These are phyloP conservation scores for Cochlearia excelsa DNA, from an alignment of 345 rosid species.

Conservation along the genomic window DNA sequence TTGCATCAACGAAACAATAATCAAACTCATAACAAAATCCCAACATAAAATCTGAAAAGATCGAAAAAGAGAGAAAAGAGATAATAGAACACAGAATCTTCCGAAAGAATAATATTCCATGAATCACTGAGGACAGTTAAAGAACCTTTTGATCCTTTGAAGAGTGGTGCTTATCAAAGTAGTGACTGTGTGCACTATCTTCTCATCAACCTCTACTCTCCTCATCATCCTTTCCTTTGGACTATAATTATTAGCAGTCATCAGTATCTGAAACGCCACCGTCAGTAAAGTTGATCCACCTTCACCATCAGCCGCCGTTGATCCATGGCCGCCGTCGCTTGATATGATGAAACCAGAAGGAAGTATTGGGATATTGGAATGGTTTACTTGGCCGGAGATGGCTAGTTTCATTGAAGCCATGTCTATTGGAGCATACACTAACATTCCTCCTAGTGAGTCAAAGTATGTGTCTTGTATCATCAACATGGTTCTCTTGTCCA, in stretches of 20 bases:
- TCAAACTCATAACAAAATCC: too few species aligned
- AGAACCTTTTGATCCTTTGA: slow-evolving; percentile 44
- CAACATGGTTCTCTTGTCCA: slow-evolving; percentile 33
- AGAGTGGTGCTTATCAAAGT: slow-evolving; percentile 55
- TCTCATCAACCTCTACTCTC: slow-evolving; percentile 33
- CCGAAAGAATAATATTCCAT: slow-evolving; percentile 25
- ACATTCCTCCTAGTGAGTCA: slow-evolving; percentile 45
- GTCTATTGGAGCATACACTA: slow-evolving; percentile 63
- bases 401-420: slow-evolving; percentile 34
- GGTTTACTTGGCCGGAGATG: slow-evolving; percentile 35
- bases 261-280: slow-evolving; percentile 58
- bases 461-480: slow-evolving; percentile 61
- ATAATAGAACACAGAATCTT: slow-evolving; percentile 15
- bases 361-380: slow-evolving; percentile 45
- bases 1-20: too few species aligned
- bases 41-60: not conserved
- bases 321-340: slow-evolving; percentile 36
- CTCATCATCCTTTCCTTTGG: not conserved
- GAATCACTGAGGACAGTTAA: slow-evolving; percentile 41
- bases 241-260: slow-evolving; percentile 17
- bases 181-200: slow-evolving; percentile 48
- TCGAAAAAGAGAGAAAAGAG: too few species aligned
- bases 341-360: slow-evolving; percentile 76
- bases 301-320: not conserved
- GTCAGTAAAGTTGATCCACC: slow-evolving; percentile 53